Conservation (phyloP, 2,329 filamentous ascomycete species). For the Neopestalotiopsis rosae region DNA sequence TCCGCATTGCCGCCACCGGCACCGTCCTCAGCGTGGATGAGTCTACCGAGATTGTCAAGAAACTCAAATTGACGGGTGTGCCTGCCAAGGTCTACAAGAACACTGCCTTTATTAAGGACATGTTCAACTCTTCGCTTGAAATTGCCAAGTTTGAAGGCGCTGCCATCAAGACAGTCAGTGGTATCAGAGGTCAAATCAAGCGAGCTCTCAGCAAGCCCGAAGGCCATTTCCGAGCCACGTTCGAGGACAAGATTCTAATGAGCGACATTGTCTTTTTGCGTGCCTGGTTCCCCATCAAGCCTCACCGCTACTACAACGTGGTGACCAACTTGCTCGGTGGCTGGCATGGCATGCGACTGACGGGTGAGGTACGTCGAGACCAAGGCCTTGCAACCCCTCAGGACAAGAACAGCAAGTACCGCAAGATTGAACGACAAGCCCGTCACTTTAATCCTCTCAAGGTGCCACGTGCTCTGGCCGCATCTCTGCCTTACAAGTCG, state of each 20-base stretch:
- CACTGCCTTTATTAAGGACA: slow-evolving; percentile 79
- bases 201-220: slow-evolving; percentile 91
- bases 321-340: slow-evolving; percentile 87
- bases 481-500: slow-evolving; percentile 88
- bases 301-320: slow-evolving; percentile 95
- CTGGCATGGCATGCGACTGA: slow-evolving; percentile 93
- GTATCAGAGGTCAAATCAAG: slow-evolving; percentile 96
- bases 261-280: slow-evolving; percentile 95
- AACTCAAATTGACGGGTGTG: slow-evolving; percentile 91
- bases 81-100: slow-evolving; percentile 98
- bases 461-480: slow-evolving; percentile 80
- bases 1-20: slow-evolving; percentile 92
- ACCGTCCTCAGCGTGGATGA: slow-evolving; percentile 95
- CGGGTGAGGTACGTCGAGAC: slow-evolving; percentile 85
- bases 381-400: slow-evolving; percentile 77
- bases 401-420: slow-evolving; percentile 86
- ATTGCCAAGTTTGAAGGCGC: slow-evolving; percentile 97
- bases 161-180: slow-evolving; percentile 93
- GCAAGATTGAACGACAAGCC: slow-evolving; percentile 65
- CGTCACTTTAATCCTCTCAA: slow-evolving; percentile 81
- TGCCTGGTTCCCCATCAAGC: slow-evolving; percentile 96
- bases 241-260: slow-evolving; percentile 98
- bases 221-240: slow-evolving; percentile 94
- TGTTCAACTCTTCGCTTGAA: slow-evolving; percentile 93
- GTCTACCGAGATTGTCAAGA: slow-evolving; percentile 97